Evolutionary conservation across 305 asterid genomes (phyloP).

Genomic region (Fraxinus velutina): DNA sequence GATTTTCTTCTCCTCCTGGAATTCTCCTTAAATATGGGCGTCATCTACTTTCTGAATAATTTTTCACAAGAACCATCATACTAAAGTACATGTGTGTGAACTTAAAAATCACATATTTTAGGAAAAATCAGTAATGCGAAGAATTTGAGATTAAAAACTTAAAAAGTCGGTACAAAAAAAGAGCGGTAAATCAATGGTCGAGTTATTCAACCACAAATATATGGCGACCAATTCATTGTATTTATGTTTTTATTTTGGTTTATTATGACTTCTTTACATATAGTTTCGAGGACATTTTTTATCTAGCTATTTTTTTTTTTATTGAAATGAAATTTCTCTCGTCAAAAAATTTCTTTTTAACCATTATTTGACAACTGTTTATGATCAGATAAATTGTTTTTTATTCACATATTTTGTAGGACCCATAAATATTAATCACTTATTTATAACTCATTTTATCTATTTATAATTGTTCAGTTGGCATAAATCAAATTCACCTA

Average conservation of each 20-base stretch:
- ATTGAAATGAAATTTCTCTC: no score
- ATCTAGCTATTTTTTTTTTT: no score
- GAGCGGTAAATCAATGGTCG: neutral
- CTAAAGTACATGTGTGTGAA: neutral
- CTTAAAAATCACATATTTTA: neutral
- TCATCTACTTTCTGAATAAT: neutral
- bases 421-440: no score
- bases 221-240: neutral
- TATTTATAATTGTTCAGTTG: no score
- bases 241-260: neutral
- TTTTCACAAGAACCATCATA: neutral
- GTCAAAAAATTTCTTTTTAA: no score
- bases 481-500: no score
- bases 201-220: neutral
- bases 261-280: neutral
- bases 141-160: neutral
- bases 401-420: no score
- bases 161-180: neutral
- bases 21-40: slow-evolving; percentile 6
- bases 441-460: no score
- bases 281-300: neutral
- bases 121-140: neutral
- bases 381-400: no score
- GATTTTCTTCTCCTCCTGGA: slow-evolving; percentile 20
- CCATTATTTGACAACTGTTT: no score